phyloP scores from a whole-genome alignment of 495 filamentous ascomycete species.

The Aspergillus indologenus region DNA sequence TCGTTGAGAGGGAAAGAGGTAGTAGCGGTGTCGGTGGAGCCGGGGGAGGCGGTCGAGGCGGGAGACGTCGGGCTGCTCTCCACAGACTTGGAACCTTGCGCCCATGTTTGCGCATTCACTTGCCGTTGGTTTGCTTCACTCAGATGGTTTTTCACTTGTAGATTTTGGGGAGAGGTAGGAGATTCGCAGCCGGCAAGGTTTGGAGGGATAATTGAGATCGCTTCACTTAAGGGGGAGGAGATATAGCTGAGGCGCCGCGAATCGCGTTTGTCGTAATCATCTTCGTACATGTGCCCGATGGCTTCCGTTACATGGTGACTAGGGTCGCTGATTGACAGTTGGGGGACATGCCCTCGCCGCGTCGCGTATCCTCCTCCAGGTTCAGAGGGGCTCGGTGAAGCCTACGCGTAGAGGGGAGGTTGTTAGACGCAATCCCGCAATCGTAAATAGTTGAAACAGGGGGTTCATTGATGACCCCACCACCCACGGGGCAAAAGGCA shows the following conservation, averaged over 20 bases:
- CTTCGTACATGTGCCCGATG: conserved; percentile 93
- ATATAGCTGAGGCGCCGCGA: conserved; percentile 64
- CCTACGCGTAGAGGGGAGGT: conserved; percentile 29
- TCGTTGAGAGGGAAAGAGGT: conserved; percentile 82
- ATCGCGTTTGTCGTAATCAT: conserved; percentile 66
- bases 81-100: conserved; percentile 41
- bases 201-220: conserved; percentile 44
- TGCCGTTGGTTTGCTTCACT: conserved; percentile 23
- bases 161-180: conserved; percentile 36
- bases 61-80: conserved; percentile 54
- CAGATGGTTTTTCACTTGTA: conserved; percentile 31
- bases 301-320: conserved; percentile 97
- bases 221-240: conserved; percentile 48
- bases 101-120: conserved; percentile 44
- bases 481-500: background rate
- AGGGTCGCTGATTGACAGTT: conserved; percentile 72
- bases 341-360: conserved; percentile 60
- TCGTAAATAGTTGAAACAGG: conserved; percentile 1
- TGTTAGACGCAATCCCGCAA: conserved; percentile 7
- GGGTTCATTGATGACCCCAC: background rate
- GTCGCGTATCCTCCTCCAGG: conserved; percentile 52
- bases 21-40: conserved; percentile 60
- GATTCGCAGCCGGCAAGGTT: conserved; percentile 46
- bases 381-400: conserved; percentile 53
- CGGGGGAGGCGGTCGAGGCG: conserved; percentile 54